phyloP scores from a whole-genome alignment of 805 yeast species.

The Groenewaldozyma tartarivorans region DNA sequence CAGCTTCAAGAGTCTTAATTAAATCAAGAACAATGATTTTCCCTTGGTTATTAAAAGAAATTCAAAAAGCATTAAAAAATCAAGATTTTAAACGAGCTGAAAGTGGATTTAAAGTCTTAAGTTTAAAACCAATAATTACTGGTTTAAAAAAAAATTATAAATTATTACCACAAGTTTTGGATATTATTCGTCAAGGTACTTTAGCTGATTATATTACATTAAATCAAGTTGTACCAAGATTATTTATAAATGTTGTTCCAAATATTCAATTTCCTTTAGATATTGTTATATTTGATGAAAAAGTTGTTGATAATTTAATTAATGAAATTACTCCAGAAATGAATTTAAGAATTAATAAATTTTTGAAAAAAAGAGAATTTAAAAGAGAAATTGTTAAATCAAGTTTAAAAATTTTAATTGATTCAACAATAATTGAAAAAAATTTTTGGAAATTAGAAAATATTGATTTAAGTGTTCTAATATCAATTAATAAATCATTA shows the following conservation, averaged over 20 bases:
- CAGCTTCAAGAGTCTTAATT: slow-evolving; percentile 59
- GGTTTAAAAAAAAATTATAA: slow-evolving; percentile 49
- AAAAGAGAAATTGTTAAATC: slow-evolving; percentile 11
- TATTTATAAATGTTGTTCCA: slow-evolving; percentile 35
- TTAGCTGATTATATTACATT: slow-evolving; percentile 48
- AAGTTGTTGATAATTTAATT: slow-evolving; percentile 9
- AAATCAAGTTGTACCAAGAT: slow-evolving; percentile 41
- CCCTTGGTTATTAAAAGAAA: slow-evolving; percentile 37
- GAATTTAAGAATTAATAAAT: slow-evolving; percentile 9
- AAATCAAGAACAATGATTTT: slow-evolving; percentile 54
- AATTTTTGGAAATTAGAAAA: slow-evolving; percentile 20
- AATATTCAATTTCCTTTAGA: slow-evolving; percentile 40
- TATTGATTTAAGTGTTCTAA: slow-evolving; percentile 13
- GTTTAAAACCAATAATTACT: slow-evolving; percentile 46
- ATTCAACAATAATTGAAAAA: too few relatives aligned
- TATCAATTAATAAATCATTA: slow-evolving; percentile 18
- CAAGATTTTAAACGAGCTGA: slow-evolving; percentile 48
- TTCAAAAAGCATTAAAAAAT: slow-evolving; percentile 40
- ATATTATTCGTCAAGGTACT: slow-evolving; percentile 45
- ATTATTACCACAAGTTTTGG: slow-evolving; percentile 39
- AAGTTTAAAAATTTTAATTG: too few relatives aligned
- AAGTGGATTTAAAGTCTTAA: slow-evolving; percentile 53
- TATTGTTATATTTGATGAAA: slow-evolving; percentile 8
- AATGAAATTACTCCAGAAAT: slow-evolving; percentile 14
- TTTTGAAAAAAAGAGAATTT: slow-evolving; percentile 9